These are phyloP conservation scores for Melampsora americana DNA, from an alignment of 1,284 basidiomycete genomes.

Conservation along the genomic window DNA sequence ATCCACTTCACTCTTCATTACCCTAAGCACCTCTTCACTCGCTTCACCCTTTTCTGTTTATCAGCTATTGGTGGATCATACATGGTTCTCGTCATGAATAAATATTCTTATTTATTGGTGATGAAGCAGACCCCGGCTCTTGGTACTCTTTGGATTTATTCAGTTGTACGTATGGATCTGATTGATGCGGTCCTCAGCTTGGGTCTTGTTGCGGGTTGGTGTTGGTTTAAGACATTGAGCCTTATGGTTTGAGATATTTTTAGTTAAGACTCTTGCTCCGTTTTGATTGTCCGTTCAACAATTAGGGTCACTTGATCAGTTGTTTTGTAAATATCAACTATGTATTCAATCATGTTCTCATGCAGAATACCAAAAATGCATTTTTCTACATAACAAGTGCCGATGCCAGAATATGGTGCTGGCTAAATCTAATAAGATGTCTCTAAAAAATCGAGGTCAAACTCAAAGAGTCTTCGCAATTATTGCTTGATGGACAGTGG, in stretches of 20 bases:
- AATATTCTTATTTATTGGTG: slow-evolving; percentile 50
- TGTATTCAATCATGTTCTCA: too few species aligned
- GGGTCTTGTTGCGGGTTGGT: slow-evolving; percentile 49
- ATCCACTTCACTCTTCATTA: slow-evolving; percentile 45
- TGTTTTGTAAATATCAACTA: too few species aligned
- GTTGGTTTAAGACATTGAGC: slow-evolving; percentile 46
- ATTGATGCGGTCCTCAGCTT: slow-evolving; percentile 50
- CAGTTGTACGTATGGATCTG: slow-evolving; percentile 53
- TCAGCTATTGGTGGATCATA: slow-evolving; percentile 46
- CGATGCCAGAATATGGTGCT: too few species aligned
- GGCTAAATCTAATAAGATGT: too few species aligned
- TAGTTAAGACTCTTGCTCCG: too few species aligned
- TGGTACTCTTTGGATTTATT: slow-evolving; percentile 54
- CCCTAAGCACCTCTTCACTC: slow-evolving; percentile 39
- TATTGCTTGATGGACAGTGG: too few species aligned
- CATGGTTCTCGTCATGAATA: slow-evolving; percentile 45
- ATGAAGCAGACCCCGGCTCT: slow-evolving; percentile 53
- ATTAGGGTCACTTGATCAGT: too few species aligned
- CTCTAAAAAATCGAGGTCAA: too few species aligned
- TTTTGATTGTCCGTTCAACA: too few species aligned
- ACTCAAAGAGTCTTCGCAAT: too few species aligned
- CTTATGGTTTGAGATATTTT: slow-evolving; percentile 44
- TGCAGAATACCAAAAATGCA: too few species aligned
- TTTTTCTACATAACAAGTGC: too few species aligned
- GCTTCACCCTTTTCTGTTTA: slow-evolving; percentile 43